These are phyloP conservation scores for Jacaranda copaia DNA, from an alignment of 257 asterid genomes.

Conservation along the genomic window DNA sequence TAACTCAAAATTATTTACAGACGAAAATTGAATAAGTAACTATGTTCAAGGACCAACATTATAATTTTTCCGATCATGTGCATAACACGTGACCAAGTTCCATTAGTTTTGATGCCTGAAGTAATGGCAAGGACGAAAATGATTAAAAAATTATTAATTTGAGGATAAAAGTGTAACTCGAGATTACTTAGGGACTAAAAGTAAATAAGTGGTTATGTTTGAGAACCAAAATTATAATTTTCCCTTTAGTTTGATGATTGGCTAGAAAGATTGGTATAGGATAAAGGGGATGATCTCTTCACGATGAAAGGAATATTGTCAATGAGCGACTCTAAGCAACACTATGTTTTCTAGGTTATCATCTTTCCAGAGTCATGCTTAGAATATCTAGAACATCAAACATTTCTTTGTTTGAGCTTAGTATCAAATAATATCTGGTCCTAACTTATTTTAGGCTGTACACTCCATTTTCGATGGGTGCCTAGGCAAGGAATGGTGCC, in stretches of 20 bases:
- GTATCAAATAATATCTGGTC: neutral
- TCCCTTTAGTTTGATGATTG: slow-evolving; percentile 95
- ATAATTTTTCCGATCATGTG: no score
- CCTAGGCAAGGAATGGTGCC: slow-evolving; percentile 92
- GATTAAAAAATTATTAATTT: no score
- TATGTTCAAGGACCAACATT: no score
- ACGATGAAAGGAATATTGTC: slow-evolving; percentile 94
- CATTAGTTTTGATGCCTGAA: no score
- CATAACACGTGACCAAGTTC: no score
- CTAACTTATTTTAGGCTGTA: slow-evolving; percentile 64
- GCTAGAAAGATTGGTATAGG: slow-evolving; percentile 89
- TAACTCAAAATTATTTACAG: no score
- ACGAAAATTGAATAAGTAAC: no score
- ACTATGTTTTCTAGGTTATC: slow-evolving; percentile 86
- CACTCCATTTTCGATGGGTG: slow-evolving; percentile 82
- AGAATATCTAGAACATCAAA: neutral
- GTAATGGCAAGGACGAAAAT: no score
- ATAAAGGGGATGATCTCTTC: slow-evolving; percentile 90
- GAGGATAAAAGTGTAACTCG: no score
- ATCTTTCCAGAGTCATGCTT: neutral
- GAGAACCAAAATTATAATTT: no score
- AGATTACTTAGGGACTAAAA: no score
- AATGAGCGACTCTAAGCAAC: slow-evolving; percentile 75
- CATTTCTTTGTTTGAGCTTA: neutral
- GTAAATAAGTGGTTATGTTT: no score